A percentile compares a stretch with the other conserved stretches of the same genome.
phyloP scores from a whole-genome alignment of 495 filamentous ascomycete genomes.

The Neohortaea acidophila region DNA sequence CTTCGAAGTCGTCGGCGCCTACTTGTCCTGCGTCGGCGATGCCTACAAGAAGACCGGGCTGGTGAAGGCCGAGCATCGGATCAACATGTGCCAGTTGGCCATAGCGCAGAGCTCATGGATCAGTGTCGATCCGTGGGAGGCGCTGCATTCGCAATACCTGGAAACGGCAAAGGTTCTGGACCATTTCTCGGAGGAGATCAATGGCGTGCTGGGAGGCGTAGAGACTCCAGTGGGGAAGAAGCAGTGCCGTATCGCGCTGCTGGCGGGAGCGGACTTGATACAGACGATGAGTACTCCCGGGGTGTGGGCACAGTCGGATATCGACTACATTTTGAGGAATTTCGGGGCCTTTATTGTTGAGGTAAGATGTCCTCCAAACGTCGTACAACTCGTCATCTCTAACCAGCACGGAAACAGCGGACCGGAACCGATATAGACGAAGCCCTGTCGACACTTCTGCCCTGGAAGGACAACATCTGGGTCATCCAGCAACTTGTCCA shows the following conservation, averaged over 20 bases:
- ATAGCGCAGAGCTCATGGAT: conserved; percentile 32
- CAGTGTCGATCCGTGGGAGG: conserved; percentile 59
- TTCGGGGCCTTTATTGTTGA: conserved; percentile 74
- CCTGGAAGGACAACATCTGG: conserved; percentile 64
- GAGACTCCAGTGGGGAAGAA: conserved; percentile 45
- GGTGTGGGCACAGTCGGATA: conserved; percentile 69
- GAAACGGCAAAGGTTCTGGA: conserved; percentile 80
- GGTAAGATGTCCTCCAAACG: conserved; percentile 4
- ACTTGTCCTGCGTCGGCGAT: conserved; percentile 65
- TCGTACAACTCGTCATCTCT: not conserved
- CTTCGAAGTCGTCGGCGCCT: conserved; percentile 75
- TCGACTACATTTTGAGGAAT: conserved; percentile 72
- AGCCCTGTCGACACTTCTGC: conserved; percentile 30
- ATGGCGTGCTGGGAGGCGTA: conserved; percentile 58
- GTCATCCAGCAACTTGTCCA: conserved; percentile 80
- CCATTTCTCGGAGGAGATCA: conserved; percentile 81
- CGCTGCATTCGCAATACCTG: conserved; percentile 61
- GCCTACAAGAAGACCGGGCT: conserved; percentile 85
- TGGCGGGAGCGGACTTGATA: conserved; percentile 44
- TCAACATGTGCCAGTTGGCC: conserved; percentile 60
- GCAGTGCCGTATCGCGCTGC: conserved; percentile 51
- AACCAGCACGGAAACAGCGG: conserved; percentile 36
- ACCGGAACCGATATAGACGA: conserved; percentile 81
- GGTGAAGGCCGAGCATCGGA: conserved; percentile 56
- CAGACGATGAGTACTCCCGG: conserved; percentile 66